Evolutionary conservation across 441 rosid genomes (phyloP).

Genomic region (Croton setiger): DNA sequence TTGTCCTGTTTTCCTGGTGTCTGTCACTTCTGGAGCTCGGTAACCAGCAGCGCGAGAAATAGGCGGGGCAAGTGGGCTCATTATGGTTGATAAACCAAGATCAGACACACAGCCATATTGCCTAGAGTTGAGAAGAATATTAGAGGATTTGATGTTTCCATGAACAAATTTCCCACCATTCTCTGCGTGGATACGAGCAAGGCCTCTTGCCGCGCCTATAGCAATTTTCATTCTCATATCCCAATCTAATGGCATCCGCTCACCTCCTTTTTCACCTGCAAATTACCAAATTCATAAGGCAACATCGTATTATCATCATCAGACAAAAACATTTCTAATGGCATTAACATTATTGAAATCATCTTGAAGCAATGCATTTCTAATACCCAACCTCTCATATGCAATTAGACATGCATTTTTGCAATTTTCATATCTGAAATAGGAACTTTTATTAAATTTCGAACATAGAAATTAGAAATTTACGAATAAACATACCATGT

Average conservation of each 20-base stretch:
- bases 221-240: conserved; percentile 72
- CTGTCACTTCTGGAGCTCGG: conserved; percentile 86
- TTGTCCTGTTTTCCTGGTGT: conserved; percentile 80
- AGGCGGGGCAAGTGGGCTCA: conserved; percentile 63
- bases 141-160: conserved; percentile 90
- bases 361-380: neutral
- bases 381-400: neutral
- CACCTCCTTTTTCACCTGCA: conserved; percentile 74
- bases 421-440: conserved; percentile 4
- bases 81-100: conserved; percentile 64
- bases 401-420: too few relatives aligned
- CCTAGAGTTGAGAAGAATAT: conserved; percentile 66
- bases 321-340: neutral
- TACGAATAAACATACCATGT: conserved; percentile 55
- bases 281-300: neutral
- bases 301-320: too few relatives aligned
- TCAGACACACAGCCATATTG: conserved; percentile 72
- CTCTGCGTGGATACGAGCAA: conserved; percentile 65
- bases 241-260: conserved; percentile 71
- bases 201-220: conserved; percentile 79
- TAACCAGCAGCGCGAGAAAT: conserved; percentile 78
- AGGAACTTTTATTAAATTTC: neutral
- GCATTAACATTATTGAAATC: neutral
- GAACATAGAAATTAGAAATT: conserved; percentile 9
- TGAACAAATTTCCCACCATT: conserved; percentile 77